A percentile compares a stretch with the other conserved stretches of the same genome.
phyloP scores from a whole-genome alignment of 352 stramenopile species.

The Pythium aristosporum region DNA sequence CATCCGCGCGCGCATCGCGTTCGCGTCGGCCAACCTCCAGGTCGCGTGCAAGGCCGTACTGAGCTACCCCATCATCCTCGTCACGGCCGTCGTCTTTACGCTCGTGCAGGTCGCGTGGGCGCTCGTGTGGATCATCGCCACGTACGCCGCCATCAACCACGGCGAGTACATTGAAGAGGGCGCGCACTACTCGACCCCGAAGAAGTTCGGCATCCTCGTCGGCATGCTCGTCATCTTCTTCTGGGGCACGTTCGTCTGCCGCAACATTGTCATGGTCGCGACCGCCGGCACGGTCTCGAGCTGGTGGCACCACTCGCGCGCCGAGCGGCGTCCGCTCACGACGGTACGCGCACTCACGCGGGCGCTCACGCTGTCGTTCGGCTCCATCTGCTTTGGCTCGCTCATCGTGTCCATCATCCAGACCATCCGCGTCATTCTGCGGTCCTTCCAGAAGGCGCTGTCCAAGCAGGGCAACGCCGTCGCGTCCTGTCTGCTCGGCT shows the following conservation, averaged over 20 bases:
- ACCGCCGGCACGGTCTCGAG: conserved; percentile 81
- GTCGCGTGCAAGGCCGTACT: conserved; percentile 75
- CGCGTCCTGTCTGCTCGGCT: conserved; percentile 43
- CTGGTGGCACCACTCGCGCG: conserved; percentile 76
- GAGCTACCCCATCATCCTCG: conserved; percentile 68
- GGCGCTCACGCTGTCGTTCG: conserved; percentile 87
- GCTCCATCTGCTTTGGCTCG: conserved; percentile 94
- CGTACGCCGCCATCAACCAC: conserved; percentile 60
- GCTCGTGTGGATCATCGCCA: conserved; percentile 72
- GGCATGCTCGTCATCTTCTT: conserved; percentile 87
- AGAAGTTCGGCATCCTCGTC: conserved; percentile 55
- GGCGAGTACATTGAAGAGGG: conserved; percentile 43
- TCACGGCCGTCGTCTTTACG: conserved; percentile 67
- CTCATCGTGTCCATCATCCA: conserved; percentile 93
- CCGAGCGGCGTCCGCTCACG: conserved; percentile 37
- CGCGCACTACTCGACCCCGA: conserved; percentile 30
- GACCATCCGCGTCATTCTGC: conserved; percentile 51
- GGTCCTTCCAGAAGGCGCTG: conserved; percentile 38
- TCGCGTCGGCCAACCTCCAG: conserved; percentile 83
- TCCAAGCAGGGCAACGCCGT: conserved; percentile 53
- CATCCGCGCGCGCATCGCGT: conserved; percentile 55
- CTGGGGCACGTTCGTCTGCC: conserved; percentile 70
- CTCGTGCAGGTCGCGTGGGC: conserved; percentile 73
- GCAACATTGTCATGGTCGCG: conserved; percentile 83
- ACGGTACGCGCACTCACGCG: conserved; percentile 47